Percentiles rank a stretch among this genome's conserved stretches.
Evolutionary conservation across 352 stramenopile species (phyloP).

Genomic region (Globisporangium polare): DNA sequence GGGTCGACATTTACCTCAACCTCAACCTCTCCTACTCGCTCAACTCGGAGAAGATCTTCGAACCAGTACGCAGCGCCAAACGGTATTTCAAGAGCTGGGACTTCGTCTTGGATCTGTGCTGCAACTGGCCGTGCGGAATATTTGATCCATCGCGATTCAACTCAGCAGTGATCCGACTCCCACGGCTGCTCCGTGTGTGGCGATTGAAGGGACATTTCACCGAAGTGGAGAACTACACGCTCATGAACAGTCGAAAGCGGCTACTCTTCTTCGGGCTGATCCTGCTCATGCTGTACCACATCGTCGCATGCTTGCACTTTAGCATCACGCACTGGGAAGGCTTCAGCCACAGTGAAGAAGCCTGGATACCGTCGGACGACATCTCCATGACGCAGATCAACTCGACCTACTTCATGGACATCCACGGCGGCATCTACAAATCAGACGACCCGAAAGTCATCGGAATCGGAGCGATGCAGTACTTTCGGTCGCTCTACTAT

Average conservation of each 20-base stretch:
- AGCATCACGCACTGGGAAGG: slow-evolving; percentile 42
- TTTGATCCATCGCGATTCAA: slow-evolving; percentile 22
- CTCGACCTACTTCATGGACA: slow-evolving; percentile 24
- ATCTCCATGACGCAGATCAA: slow-evolving; percentile 36
- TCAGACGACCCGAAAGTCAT: slow-evolving; percentile 20
- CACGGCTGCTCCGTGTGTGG: slow-evolving; percentile 31
- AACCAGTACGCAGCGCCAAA: slow-evolving; percentile 31
- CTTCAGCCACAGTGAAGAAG: slow-evolving; percentile 34
- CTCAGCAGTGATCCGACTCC: slow-evolving; percentile 21
- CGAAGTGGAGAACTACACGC: slow-evolving; percentile 35
- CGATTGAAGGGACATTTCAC: slow-evolving; percentile 31
- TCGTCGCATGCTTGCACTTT: slow-evolving; percentile 52
- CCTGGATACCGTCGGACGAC: slow-evolving; percentile 47
- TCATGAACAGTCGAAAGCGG: slow-evolving; percentile 33
- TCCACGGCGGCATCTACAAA: slow-evolving; percentile 19
- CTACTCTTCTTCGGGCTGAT: slow-evolving; percentile 34
- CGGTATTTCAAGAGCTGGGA: slow-evolving; percentile 29
- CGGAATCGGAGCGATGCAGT: slow-evolving; percentile 40
- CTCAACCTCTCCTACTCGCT: slow-evolving; percentile 47
- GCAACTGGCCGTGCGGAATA: slow-evolving; percentile 34
- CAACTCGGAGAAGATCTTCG: slow-evolving; percentile 42
- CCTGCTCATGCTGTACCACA: slow-evolving; percentile 48
- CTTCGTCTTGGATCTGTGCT: slow-evolving; percentile 31
- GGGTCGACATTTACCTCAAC: slow-evolving; percentile 44
- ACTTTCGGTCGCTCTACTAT: slow-evolving; percentile 58